These are phyloP conservation scores for Saccharomyces hybrid DNA, from an alignment of 1,139 yeast species.

Conservation along the genomic window DNA sequence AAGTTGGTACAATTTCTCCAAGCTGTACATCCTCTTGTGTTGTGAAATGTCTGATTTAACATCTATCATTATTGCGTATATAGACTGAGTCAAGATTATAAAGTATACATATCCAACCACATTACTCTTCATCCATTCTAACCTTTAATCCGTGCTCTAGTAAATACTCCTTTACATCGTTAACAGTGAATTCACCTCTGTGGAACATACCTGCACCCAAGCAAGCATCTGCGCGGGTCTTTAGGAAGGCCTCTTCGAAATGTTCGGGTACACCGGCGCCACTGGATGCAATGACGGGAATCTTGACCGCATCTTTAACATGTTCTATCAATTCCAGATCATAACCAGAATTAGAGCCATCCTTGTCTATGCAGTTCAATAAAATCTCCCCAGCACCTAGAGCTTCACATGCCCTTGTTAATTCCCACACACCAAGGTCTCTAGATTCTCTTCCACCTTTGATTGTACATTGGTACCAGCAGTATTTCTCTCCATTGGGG, in stretches of 20 bases:
- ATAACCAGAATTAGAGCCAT: conserved; percentile 88
- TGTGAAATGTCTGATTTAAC: neutral
- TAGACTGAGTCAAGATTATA: neutral
- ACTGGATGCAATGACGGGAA: conserved; percentile 94
- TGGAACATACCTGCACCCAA: conserved; percentile 98
- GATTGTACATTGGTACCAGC: conserved; percentile 92
- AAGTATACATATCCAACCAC: neutral
- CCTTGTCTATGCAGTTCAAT: conserved; percentile 89
- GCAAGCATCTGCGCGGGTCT: conserved; percentile 88
- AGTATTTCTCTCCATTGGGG: conserved; percentile 76
- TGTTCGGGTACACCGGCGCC: conserved; percentile 94
- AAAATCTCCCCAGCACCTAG: conserved; percentile 96
- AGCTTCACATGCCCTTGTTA: conserved; percentile 79
- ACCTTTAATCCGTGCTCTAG: conserved; percentile 44
- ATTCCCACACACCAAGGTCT: conserved; percentile 84
- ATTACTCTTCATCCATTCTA: conserved; percentile 35
- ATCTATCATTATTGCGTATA: neutral
- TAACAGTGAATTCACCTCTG: conserved; percentile 83
- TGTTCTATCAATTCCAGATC: conserved; percentile 77
- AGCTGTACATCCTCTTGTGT: neutral
- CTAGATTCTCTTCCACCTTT: conserved; percentile 91
- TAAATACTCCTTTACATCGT: conserved; percentile 67
- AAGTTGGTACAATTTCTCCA: neutral
- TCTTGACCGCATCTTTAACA: conserved; percentile 63
- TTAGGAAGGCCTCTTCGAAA: conserved; percentile 74